Percentiles rank a stretch among this genome's conserved stretches.
phyloP scores from a whole-genome alignment of 2,329 filamentous ascomycete species.

The Chaetomium olivaceum region DNA sequence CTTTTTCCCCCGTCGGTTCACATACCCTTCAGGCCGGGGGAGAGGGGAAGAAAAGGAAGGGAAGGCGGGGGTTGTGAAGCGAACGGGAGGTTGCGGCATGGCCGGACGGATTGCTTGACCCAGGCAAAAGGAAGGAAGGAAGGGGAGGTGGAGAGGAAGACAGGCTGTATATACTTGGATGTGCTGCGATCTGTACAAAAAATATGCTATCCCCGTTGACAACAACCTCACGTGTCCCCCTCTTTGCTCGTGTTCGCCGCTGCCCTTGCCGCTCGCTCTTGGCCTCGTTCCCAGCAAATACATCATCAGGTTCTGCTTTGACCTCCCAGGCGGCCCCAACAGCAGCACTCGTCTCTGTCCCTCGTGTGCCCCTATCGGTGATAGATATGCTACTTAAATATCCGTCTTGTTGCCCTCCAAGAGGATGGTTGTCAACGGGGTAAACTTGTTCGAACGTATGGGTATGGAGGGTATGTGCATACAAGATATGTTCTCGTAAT shows the following conservation, averaged over 20 bases:
- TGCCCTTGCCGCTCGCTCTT: background rate
- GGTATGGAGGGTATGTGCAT: too few species aligned
- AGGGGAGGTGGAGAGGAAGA: background rate
- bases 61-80: background rate
- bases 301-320: background rate
- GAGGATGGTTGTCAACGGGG: too few species aligned
- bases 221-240: background rate
- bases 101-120: background rate
- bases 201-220: background rate
- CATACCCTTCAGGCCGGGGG: background rate
- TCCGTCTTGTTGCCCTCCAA: too few species aligned
- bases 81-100: background rate
- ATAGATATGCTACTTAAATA: too few species aligned
- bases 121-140: background rate
- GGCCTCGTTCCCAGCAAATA: too few species aligned
- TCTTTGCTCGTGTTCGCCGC: background rate
- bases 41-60: background rate
- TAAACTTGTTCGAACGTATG: too few species aligned
- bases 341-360: background rate
- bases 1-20: background rate
- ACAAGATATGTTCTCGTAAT: too few species aligned
- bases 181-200: background rate
- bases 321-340: background rate
- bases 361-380: too few species aligned
- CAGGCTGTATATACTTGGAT: background rate